Base-by-base conservation (phyloP, 345 rosid genomes). In the Salix brachista region DNA sequence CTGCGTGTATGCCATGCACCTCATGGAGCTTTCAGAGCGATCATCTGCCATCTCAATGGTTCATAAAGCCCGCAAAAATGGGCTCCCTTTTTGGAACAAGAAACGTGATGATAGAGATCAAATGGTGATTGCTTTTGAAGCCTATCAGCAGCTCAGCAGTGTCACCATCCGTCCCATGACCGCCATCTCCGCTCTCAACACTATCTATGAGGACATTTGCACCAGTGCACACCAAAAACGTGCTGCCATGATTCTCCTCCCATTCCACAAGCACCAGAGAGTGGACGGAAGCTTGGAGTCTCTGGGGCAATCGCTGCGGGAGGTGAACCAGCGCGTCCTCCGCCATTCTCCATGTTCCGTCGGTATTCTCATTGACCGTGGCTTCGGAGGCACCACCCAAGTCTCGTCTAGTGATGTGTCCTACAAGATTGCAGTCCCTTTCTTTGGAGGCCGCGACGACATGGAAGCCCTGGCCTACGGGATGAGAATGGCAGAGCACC, bases 131-230 rank as follows among this genome's bases (percentile, higher is more conserved):
- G 87, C 94, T 0, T 91, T 91, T 19, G 93, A 93, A 77, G 89
- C 91, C 39, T 91, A 88, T 79, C 89, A 85, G 56, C 92, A 90
- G 71, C 92, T 93, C 25, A 77, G 93, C 71, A 77, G 83, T 0
- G 92, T 89, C n/a, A 78, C 84, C 0, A 88, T 93, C 80, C 89
- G 96, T 37, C 94, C 96, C 6, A 91, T 91, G 96, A 91, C 92
- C 0, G 95, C 94, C 25, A 91, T 92, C 74, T 91, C 97, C 6
- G 78, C 86, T 13, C 80, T 92, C 23, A 23, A 58, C 58, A 86
- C 75, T 70, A 89, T 91, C 70, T 93, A 89, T 62, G 88, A 79
- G 56, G 95, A 92, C 73, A 89, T 92, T 41, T 88, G 90, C 85
- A 75, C 83, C 19, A 87, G 88, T 36, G 94, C 97, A 0, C 85